These are phyloP conservation scores for Hericium coralloides DNA, from an alignment of 768 basidiomycete species.

Conservation along the genomic window DNA sequence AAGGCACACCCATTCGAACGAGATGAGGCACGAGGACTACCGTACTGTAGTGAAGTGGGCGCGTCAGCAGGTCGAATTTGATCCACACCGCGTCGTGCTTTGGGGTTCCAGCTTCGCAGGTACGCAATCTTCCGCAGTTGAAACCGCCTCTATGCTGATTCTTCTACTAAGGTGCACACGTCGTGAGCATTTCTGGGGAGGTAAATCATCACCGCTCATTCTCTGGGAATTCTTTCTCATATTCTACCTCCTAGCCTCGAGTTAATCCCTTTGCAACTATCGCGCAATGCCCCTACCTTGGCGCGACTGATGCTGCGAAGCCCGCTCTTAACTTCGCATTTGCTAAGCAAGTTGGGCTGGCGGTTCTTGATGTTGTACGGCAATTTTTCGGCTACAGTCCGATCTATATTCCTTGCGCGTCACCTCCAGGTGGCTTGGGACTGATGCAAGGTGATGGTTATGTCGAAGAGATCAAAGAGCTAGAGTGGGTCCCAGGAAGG, in stretches of 20 bases:
- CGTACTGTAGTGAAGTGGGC: conserved; percentile 26
- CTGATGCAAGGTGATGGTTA: not conserved
- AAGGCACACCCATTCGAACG: conserved; percentile 19
- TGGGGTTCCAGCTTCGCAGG: conserved; percentile 30
- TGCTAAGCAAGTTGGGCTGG: not conserved
- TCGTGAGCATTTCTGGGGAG: not conserved
- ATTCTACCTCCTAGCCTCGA: conserved; percentile 10
- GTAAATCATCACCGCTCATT: not conserved
- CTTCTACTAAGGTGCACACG: not conserved
- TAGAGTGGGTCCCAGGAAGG: not conserved
- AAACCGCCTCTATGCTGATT: not conserved
- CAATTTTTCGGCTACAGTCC: not conserved
- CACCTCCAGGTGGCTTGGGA: not conserved
- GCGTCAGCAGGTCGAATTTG: conserved; percentile 21
- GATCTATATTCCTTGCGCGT: not conserved
- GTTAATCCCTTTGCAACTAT: conserved; percentile 23
- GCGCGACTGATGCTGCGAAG: conserved; percentile 1
- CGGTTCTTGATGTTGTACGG: not conserved
- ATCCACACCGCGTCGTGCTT: conserved; percentile 22
- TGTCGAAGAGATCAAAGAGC: not conserved
- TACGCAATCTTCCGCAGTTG: conserved; percentile 1
- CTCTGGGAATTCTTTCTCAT: not conserved
- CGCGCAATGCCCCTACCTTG: conserved; percentile 27
- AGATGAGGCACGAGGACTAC: conserved; percentile 30
- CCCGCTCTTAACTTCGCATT: not conserved